phyloP scores from a whole-genome alignment of 768 basidiomycete species.

The Collybia sp. region DNA sequence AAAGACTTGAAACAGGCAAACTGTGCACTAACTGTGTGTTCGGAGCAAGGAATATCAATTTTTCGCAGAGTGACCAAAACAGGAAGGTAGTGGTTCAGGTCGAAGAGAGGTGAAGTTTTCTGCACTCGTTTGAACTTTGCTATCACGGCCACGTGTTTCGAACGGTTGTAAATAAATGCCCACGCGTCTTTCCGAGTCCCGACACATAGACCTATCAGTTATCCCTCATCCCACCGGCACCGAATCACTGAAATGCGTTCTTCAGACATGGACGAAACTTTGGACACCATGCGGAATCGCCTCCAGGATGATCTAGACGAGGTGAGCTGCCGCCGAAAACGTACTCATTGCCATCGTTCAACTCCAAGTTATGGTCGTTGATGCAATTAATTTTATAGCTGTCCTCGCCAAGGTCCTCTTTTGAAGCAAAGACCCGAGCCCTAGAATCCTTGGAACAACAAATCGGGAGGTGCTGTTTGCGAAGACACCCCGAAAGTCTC shows the following conservation, averaged over 20 bases:
- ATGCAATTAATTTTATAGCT: conserved; percentile 37
- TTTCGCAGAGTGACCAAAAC: no score
- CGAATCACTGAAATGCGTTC: conserved; percentile 1
- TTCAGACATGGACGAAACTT: conserved; percentile 18
- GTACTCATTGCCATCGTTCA: no score
- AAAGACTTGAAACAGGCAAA: no score
- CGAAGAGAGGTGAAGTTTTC: no score
- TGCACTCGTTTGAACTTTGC: no score
- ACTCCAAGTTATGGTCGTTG: not conserved
- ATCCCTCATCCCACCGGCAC: conserved; percentile 5
- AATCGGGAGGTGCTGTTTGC: conserved; percentile 39
- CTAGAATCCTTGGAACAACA: conserved; percentile 52
- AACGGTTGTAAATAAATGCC: conserved; percentile 20
- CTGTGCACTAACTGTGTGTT: no score
- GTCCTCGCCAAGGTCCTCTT: conserved; percentile 54
- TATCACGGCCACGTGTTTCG: conserved; percentile 13
- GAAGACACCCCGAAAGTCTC: conserved; percentile 39
- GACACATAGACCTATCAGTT: conserved; percentile 9
- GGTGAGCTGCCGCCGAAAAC: conserved; percentile 32
- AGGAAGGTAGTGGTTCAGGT: no score
- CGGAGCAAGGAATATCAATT: no score
- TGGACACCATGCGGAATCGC: conserved; percentile 33
- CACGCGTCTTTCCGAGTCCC: conserved; percentile 7
- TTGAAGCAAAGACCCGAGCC: conserved; percentile 46
- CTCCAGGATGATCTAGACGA: conserved; percentile 66